Evolutionary conservation across 1,284 basidiomycete genomes (phyloP).

Genomic region (Microbotryomycetes sp.): DNA sequence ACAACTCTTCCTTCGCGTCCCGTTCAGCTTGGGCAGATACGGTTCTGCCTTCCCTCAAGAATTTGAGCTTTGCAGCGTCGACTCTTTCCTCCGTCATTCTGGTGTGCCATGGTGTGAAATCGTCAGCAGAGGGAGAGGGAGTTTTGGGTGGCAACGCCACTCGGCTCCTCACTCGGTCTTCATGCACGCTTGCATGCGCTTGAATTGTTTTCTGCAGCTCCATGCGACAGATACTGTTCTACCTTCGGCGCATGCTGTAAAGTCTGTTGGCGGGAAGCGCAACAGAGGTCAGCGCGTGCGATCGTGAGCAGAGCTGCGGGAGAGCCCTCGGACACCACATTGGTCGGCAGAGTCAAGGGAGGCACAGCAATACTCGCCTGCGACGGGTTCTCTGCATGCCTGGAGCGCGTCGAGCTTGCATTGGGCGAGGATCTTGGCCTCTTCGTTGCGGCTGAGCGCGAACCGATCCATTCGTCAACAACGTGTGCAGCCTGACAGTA

Average conservation of each 20-base stretch:
- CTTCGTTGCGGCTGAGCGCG: slow-evolving; percentile 30
- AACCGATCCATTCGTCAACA: slow-evolving; percentile 24
- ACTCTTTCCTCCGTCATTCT: slow-evolving; percentile 33
- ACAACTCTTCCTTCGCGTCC: background rate
- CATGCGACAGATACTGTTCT: slow-evolving; percentile 33
- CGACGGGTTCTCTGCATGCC: slow-evolving; percentile 26
- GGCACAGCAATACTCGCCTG: slow-evolving; percentile 9
- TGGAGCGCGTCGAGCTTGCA: slow-evolving; percentile 29
- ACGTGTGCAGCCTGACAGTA: no score
- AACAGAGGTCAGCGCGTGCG: background rate
- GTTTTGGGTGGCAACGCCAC: background rate
- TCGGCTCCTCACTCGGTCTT: slow-evolving; percentile 21
- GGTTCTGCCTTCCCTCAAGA: slow-evolving; percentile 14
- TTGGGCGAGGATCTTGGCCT: slow-evolving; percentile 30
- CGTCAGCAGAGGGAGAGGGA: background rate
- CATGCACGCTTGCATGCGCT: slow-evolving; percentile 35
- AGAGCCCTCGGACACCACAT: no score
- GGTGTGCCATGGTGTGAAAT: no score
- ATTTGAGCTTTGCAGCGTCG: slow-evolving; percentile 30
- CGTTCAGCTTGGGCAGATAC: background rate
- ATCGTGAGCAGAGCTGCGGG: background rate
- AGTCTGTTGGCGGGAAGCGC: slow-evolving; percentile 10
- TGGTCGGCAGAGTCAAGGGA: background rate
- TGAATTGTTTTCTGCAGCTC: slow-evolving; percentile 31
- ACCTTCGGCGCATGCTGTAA: slow-evolving; percentile 32